A percentile compares a stretch with the other conserved stretches of the same genome.
phyloP scores from a whole-genome alignment of 768 basidiomycete genomes.

The Lactifluus pinguis region DNA sequence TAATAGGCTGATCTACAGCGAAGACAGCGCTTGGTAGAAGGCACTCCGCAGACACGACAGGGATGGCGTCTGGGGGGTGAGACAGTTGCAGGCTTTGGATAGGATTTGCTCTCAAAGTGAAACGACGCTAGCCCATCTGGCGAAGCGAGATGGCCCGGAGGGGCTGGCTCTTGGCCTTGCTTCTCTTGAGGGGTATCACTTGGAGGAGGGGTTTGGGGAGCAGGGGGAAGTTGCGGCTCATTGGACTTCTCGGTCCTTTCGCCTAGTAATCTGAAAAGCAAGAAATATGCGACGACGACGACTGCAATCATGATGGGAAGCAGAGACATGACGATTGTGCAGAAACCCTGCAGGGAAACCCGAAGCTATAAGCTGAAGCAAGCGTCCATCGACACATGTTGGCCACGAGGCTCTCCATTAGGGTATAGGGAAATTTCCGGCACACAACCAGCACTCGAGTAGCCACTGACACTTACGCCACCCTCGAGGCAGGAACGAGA shows the following conservation, averaged over 20 bases:
- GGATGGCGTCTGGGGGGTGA: conserved; percentile 9
- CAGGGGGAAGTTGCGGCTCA: background rate
- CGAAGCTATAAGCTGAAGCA: conserved; percentile 5
- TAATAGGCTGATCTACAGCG: conserved; percentile 14
- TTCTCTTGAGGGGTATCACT: background rate
- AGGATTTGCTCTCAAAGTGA: conserved; percentile 4
- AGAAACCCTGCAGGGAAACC: background rate
- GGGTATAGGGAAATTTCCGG: conserved; percentile 2
- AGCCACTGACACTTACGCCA: conserved; percentile 1
- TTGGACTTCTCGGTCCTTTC: background rate
- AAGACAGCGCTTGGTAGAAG: conserved; percentile 8
- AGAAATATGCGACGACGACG: conserved; percentile 8
- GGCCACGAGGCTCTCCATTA: conserved; percentile 14
- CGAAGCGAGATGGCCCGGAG: background rate
- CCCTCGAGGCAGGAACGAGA: conserved; percentile 1
- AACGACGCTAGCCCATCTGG: background rate
- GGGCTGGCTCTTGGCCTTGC: background rate
- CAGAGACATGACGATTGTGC: conserved; percentile 10
- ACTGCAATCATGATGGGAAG: conserved; percentile 5
- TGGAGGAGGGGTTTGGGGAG: background rate
- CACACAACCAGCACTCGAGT: background rate
- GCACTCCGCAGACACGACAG: conserved; percentile 14
- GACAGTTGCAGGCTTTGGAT: background rate
- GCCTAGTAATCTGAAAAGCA: conserved; percentile 9
- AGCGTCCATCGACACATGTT: background rate